These are phyloP conservation scores for Hypoxylon perforatum DNA, from an alignment of 495 filamentous ascomycete species.

Conservation along the genomic window DNA sequence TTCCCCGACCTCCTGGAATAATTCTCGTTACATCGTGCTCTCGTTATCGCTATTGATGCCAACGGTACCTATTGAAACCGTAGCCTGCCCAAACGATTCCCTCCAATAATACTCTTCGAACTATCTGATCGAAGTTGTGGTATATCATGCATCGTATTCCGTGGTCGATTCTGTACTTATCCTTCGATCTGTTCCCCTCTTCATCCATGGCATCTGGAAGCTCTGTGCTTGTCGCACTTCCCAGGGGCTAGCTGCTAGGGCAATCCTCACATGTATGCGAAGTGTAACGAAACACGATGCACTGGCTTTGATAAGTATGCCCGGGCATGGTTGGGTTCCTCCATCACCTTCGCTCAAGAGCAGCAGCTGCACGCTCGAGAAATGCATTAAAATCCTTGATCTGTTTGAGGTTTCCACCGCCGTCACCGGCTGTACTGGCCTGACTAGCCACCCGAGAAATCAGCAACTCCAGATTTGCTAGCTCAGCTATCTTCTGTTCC, in stretches of 20 bases:
- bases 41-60: no score
- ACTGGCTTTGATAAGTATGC: not conserved
- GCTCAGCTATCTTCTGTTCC: conserved; percentile 52
- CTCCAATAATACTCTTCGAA: no score
- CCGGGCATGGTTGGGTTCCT: not conserved
- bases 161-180: no score
- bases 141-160: no score
- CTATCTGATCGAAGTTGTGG: no score
- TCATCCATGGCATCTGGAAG: not conserved
- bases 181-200: not conserved
- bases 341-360: conserved; percentile 55
- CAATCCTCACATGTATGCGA: not conserved
- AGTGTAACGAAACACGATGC: not conserved
- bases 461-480: conserved; percentile 61
- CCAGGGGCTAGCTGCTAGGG: not conserved
- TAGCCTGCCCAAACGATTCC: not conserved
- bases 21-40: no score
- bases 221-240: not conserved
- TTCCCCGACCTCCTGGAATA: no score
- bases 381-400: conserved; percentile 68
- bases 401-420: conserved; percentile 62
- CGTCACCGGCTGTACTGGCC: conserved; percentile 53
- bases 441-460: conserved; percentile 60
- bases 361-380: conserved; percentile 62
- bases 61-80: not conserved